phyloP scores from a whole-genome alignment of 306 rosid species.

The Pterocarpus macrocarpus region DNA sequence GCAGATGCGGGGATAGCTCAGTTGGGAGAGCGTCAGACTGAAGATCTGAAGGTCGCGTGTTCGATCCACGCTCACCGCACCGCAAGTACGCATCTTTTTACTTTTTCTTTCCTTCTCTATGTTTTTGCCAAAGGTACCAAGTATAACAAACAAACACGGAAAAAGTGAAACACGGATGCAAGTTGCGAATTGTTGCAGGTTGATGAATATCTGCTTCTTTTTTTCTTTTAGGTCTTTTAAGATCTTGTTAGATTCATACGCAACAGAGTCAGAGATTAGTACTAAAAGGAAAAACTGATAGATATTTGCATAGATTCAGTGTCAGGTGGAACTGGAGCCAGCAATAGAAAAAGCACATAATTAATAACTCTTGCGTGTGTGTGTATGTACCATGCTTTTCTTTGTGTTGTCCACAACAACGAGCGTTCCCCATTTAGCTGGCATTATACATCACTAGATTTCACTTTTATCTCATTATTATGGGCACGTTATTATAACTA shows the following conservation, averaged over 20 bases:
- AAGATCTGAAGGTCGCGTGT: constrained; percentile 80
- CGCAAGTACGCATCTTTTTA: neutral
- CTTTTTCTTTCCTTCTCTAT: rapidly evolving
- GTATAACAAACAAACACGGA: neutral
- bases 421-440: constrained; percentile 15
- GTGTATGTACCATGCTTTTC: neutral
- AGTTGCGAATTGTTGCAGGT: constrained; percentile 1
- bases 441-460: constrained; percentile 11
- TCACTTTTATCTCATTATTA: constrained; percentile 24
- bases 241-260: constrained; percentile 29
- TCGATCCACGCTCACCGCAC: constrained; percentile 85
- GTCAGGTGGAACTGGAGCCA: neutral
- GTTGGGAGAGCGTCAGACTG: constrained; percentile 95
- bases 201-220: neutral
- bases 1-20: constrained; percentile 75
- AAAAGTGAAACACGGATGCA: neutral
- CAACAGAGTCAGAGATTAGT: constrained; percentile 16
- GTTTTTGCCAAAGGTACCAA: neutral
- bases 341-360: too few species aligned
- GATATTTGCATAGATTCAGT: constrained; percentile 21
- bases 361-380: neutral
- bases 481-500: constrained; percentile 2
- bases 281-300: neutral
- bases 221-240: constrained; percentile 1
- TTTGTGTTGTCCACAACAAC: constrained; percentile 1